Evolutionary conservation across 2,329 filamentous ascomycete species (phyloP).

Genomic region (Metarhizium guizhouense): DNA sequence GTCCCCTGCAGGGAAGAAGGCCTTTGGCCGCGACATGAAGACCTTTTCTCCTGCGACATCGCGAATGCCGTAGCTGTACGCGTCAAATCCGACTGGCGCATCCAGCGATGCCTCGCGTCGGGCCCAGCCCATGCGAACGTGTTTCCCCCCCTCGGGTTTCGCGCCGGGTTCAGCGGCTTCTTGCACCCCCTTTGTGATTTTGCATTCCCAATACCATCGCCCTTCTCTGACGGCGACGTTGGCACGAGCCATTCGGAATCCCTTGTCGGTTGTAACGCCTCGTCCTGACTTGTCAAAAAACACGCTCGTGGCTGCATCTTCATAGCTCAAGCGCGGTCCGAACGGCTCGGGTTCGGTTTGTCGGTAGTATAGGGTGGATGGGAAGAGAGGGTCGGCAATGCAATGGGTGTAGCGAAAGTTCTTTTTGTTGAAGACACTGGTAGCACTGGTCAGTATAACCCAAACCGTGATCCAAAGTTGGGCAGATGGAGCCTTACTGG

Average conservation of each 20-base stretch:
- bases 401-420: conserved; percentile 84
- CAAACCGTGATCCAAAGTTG: background rate
- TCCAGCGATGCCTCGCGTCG: conserved; percentile 73
- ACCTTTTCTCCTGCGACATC: conserved; percentile 88
- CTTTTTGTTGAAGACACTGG: conserved; percentile 54
- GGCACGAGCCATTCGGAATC: conserved; percentile 82
- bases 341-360: conserved; percentile 81
- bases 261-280: conserved; percentile 82
- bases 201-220: conserved; percentile 89
- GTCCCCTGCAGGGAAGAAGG: conserved; percentile 73
- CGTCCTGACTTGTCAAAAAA: conserved; percentile 69
- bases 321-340: conserved; percentile 78
- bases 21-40: conserved; percentile 86
- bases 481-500: conserved; percentile 35
- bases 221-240: conserved; percentile 89
- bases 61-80: conserved; percentile 88
- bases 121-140: conserved; percentile 80
- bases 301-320: conserved; percentile 81
- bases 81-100: conserved; percentile 77
- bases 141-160: conserved; percentile 43
- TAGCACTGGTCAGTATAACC: conserved; percentile 1
- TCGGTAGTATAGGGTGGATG: conserved; percentile 80
- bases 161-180: conserved; percentile 29
- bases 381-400: conserved; percentile 80
- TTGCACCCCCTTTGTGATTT: conserved; percentile 66